Evolutionary conservation across 805 yeast genomes (phyloP).

Genomic region (Teunomyces aglyptinius): DNA sequence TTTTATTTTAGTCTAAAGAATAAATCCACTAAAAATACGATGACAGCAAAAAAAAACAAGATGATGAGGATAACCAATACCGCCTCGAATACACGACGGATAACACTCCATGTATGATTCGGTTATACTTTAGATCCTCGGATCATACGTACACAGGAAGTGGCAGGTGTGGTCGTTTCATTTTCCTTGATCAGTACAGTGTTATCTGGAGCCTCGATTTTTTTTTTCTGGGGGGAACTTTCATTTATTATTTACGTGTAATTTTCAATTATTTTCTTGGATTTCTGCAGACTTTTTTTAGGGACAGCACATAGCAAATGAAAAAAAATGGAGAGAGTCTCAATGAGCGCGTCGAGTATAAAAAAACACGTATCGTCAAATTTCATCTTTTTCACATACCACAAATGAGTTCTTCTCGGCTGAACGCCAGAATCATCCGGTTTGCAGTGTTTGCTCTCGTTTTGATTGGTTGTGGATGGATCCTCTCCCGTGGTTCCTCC

Average conservation of each 20-base stretch:
- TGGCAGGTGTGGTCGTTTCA: background rate
- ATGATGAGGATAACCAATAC: too few relatives aligned
- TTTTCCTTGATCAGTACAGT: background rate
- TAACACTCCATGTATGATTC: too few relatives aligned
- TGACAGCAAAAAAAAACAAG: too few relatives aligned
- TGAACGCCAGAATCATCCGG: slow-evolving; percentile 48
- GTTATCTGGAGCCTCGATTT: background rate
- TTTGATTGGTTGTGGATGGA: slow-evolving; percentile 46
- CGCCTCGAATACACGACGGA: too few relatives aligned
- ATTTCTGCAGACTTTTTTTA: background rate
- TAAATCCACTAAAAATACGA: background rate
- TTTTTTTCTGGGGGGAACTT: background rate
- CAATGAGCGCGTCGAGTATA: background rate
- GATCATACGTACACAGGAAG: too few relatives aligned
- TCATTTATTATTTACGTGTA: background rate
- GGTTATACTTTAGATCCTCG: too few relatives aligned
- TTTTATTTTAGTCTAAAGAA: background rate
- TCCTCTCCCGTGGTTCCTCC: slow-evolving; percentile 48
- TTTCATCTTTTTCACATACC: background rate
- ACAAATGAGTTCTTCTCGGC: slow-evolving; percentile 36
- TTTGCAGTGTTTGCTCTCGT: slow-evolving; percentile 48
- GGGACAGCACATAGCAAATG: background rate
- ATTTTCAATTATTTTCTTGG: background rate
- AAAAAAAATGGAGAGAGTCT: background rate
- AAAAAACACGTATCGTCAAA: background rate